A percentile compares a stretch with the other conserved stretches of the same genome.
phyloP scores from a whole-genome alignment of 192 early-diverging fungal species.

The Chytriomyces sp. region DNA sequence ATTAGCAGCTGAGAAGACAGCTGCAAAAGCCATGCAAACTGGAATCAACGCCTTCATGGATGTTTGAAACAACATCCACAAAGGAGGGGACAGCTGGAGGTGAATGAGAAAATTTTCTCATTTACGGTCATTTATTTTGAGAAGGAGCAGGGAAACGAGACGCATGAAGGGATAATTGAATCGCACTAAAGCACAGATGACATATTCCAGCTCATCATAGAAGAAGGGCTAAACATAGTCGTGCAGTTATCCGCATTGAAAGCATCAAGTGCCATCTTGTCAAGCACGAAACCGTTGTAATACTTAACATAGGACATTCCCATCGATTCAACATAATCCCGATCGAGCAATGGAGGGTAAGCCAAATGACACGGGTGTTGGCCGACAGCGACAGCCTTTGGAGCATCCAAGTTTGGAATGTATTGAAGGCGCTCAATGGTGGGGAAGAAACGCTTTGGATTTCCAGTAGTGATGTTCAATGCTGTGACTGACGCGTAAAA shows the following conservation, averaged over 20 bases:
- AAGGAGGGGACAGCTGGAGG: no score
- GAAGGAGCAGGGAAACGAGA: no score
- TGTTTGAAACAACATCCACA: no score
- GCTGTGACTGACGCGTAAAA: background rate
- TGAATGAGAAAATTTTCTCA: no score
- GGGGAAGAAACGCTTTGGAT: conserved; percentile 12
- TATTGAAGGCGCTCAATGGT: background rate
- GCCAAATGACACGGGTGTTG: conserved; percentile 15
- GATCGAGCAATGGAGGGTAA: background rate
- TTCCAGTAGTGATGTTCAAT: background rate
- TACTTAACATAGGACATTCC: conserved; percentile 3
- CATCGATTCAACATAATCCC: conserved; percentile 11
- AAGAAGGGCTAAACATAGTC: background rate
- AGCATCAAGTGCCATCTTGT: conserved; percentile 18
- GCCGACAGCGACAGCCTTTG: background rate
- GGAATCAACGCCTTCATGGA: no score
- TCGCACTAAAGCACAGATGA: no score
- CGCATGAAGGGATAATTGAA: no score
- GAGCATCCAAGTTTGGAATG: background rate
- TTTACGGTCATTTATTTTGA: no score
- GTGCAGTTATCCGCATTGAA: background rate
- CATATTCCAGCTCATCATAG: background rate
- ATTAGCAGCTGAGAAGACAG: background rate
- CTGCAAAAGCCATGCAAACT: no score
- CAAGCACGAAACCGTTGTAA: background rate